Percentiles rank a stretch among this genome's conserved stretches.
These are phyloP conservation scores for Candida tibetensis DNA, from an alignment of 805 yeast genomes.

Conservation along the genomic window DNA sequence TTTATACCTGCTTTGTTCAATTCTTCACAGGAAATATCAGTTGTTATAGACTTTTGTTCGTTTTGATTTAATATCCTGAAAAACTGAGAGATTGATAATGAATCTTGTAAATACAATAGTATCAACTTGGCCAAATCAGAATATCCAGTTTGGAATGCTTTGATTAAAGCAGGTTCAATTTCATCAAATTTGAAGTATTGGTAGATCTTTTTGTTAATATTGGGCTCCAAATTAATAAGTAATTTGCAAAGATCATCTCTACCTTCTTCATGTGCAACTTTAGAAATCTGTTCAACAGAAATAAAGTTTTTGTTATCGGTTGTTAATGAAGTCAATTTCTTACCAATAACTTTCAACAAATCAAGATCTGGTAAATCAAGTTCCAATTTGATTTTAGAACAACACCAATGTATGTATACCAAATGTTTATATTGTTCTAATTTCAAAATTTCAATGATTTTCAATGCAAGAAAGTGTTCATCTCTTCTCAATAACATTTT, in stretches of 20 bases:
- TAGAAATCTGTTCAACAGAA: conserved; percentile 58
- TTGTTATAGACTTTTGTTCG: conserved; percentile 27
- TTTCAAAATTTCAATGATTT: conserved; percentile 51
- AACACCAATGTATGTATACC: conserved; percentile 80
- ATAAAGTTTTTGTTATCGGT: conserved; percentile 29
- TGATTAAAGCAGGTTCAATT: conserved; percentile 62
- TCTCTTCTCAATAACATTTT: conserved; percentile 56
- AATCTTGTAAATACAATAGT: conserved; percentile 51
- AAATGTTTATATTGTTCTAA: conserved; percentile 33
- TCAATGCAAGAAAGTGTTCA: conserved; percentile 59
- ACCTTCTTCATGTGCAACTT: conserved; percentile 78
- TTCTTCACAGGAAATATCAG: conserved; percentile 29
- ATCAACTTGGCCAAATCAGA: conserved; percentile 60
- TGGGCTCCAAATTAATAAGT: conserved; percentile 67
- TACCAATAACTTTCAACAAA: conserved; percentile 48
- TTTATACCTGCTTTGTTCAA: conserved; percentile 14
- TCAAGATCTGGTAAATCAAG: conserved; percentile 55
- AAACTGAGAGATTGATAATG: conserved; percentile 62
- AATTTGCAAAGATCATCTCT: conserved; percentile 63
- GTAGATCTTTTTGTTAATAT: conserved; percentile 53
- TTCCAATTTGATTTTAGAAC: conserved; percentile 58
- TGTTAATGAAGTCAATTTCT: conserved; percentile 37
- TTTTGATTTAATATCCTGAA: conserved; percentile 59
- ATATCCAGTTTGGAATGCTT: conserved; percentile 60
- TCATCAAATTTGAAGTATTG: conserved; percentile 71